Base-by-base conservation (phyloP, 2,329 filamentous ascomycete genomes). In the Penicillium sp. region DNA sequence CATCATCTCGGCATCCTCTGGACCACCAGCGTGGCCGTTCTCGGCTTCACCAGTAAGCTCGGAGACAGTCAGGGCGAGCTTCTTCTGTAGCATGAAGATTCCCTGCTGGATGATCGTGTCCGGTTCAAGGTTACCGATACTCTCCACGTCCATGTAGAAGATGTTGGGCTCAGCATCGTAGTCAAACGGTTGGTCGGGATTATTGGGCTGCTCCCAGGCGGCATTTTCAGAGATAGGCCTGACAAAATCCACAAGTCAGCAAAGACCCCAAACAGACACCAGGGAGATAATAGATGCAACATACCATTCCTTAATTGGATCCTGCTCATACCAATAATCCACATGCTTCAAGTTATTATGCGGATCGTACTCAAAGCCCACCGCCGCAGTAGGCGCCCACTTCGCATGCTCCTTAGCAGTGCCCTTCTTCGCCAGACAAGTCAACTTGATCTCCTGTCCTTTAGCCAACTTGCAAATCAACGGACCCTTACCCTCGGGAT, bases 331-430 rank as follows among this genome's bases (percentile, higher is more conserved):
- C 95, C 95, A 99, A 78, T 96, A 88, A 73, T 96, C 92, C 59
- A 95, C 84, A 79, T 99, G 95, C 68, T 89, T 87, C 68, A 99
- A 83, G 81, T 96, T 97, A 82, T 99, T 99, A 78, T 96, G 91
- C 63, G 95, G 95, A 76, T 99, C 95, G 78, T 99, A 99, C 79
- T 99, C 95, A 76, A 99, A 99, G 26, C 92, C 93, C 44, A 99
- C 89, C 3, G 95, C 95, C 44, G 93, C 86, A 38, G 91, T 94
- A 1, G 95, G 93, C 72, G 92, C 91, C 95, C 95, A 99, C 79
- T 99, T 99, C 10, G 95, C 92, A 79, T 99, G 95, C 78, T 99
- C 95, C 83, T 99, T 99, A 40, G 94, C 93, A 67, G 98, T 98
- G 1, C 95, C 95, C 84, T 98, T 98, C 84, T 97, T 97, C 55